These are phyloP conservation scores for Cyclanthera cordifolia DNA, from an alignment of 306 rosid species.

Conservation along the genomic window DNA sequence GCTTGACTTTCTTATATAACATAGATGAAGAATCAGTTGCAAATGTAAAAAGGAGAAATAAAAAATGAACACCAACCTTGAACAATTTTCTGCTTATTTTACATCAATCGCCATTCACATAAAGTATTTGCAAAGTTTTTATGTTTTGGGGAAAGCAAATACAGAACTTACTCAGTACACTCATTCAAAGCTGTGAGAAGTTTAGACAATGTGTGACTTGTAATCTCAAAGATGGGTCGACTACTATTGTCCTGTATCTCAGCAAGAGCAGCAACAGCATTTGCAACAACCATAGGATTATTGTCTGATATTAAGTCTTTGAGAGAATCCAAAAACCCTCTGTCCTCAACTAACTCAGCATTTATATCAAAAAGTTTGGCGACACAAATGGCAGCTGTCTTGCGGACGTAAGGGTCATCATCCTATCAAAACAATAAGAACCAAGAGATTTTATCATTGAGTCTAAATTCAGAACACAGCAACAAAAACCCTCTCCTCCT, in stretches of 20 bases:
- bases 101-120: neutral
- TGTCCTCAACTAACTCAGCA: conserved; percentile 95
- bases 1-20: neutral
- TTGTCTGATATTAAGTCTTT: conserved; percentile 99
- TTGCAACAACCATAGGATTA: conserved; percentile 99
- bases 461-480: conserved; percentile 7
- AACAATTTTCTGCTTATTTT: conserved; percentile 50
- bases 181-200: conserved; percentile 97
- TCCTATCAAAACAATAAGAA: conserved; percentile 48
- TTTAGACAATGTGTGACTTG: conserved; percentile 77
- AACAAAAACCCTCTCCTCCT: neutral
- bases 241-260: conserved; percentile 89
- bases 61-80: conserved; percentile 44
- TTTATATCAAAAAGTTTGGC: conserved; percentile 97
- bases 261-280: conserved; percentile 95
- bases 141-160: neutral
- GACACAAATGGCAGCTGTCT: conserved; percentile 98
- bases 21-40: neutral
- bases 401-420: conserved; percentile 97
- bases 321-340: conserved; percentile 89
- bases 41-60: neutral
- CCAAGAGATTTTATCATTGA: neutral
- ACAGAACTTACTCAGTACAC: conserved; percentile 84
- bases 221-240: conserved; percentile 82
- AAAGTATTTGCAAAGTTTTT: neutral